These are phyloP conservation scores for Funneliformis mosseae DNA, from an alignment of 192 early-diverging fungal species.

Conservation along the genomic window DNA sequence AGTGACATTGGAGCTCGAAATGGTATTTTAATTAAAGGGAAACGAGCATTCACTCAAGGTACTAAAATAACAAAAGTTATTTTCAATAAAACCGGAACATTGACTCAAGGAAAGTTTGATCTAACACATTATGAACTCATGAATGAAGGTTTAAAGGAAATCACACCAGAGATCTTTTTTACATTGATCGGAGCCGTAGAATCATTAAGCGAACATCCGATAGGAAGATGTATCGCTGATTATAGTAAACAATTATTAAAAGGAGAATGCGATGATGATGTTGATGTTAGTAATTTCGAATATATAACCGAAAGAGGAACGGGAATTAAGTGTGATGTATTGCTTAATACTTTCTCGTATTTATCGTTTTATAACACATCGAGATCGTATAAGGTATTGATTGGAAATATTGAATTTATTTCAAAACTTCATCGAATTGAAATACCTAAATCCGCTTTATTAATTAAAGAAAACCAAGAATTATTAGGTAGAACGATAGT, in stretches of 20 bases:
- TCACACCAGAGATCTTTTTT: conserved; percentile 56
- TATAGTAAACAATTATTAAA: conserved; percentile 53
- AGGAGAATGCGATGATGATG: conserved; percentile 39
- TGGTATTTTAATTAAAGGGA: conserved; percentile 97
- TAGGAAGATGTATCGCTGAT: conserved; percentile 71
- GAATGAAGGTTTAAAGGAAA: conserved; percentile 31
- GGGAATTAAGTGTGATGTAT: conserved; percentile 67
- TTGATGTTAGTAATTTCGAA: conserved; percentile 59
- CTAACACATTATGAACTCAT: conserved; percentile 54
- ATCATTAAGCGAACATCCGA: conserved; percentile 84
- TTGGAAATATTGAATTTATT: conserved; percentile 78
- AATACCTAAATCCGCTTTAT: conserved; percentile 47
- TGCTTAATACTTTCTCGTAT: conserved; percentile 5
- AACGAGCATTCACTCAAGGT: conserved; percentile 77
- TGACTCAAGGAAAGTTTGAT: conserved; percentile 75
- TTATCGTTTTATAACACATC: background rate
- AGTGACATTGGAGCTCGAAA: conserved; percentile 92
- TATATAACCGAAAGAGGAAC: conserved; percentile 59
- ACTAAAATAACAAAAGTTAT: conserved; percentile 80
- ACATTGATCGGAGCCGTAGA: conserved; percentile 79
- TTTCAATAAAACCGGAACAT: conserved; percentile 98
- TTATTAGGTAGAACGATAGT: conserved; percentile 76
- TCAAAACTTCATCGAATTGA: conserved; percentile 43
- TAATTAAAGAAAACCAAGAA: conserved; percentile 57
- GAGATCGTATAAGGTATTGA: conserved; percentile 50